Evolutionary conservation across 345 rosid species (phyloP), one percentile per base, ranked within the genome.

Genomic region (Syzygium aromaticum): DNA sequence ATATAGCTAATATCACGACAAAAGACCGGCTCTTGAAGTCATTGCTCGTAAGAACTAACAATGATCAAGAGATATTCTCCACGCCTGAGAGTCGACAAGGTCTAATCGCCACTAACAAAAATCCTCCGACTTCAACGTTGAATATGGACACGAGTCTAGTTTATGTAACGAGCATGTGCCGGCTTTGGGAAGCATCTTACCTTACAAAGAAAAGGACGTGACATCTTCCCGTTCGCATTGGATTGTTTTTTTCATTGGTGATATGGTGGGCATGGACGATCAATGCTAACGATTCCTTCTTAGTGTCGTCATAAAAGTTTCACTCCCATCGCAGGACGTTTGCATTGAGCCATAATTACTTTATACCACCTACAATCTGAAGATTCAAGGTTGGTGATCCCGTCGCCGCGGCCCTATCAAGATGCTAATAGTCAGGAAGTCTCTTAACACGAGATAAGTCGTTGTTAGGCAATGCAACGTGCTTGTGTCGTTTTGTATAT

Each of bases 331-430:
- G 5, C 46, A 43, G 7, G 46, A 43, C 46, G 46, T 43, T 43
- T 1, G 46, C 46, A 43, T 43, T 43, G 46, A 43, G 7, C 5
- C 46, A 43, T 13, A n/a, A 13, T 17, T 28, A n/a, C n/a, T 63
- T 2, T 13, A 8, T 4, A 6, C 17, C 73, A 27, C 38, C 3
- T 63, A 9, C 3, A 19, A 63, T 63, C 2, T 1, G 8, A 64
- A 43, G 46, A 43, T 43, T 43, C 5, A 7, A 43, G 46, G 46
- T 43, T 43, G 11, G 22, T 6, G 0, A 30, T 30, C 22, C 19
- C 2, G 19, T 33, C 13, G 0, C 21, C 1, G 13, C 5, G 4
- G 1, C 6, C 40, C 23, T 33, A 8, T 5, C 46, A 33, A 33
- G 11, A 33, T 33, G 1, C 23, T 17, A 17, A 13, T 3, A 8